phyloP scores from a whole-genome alignment of 2,329 filamentous ascomycete genomes.

The Penicillium polonicum region DNA sequence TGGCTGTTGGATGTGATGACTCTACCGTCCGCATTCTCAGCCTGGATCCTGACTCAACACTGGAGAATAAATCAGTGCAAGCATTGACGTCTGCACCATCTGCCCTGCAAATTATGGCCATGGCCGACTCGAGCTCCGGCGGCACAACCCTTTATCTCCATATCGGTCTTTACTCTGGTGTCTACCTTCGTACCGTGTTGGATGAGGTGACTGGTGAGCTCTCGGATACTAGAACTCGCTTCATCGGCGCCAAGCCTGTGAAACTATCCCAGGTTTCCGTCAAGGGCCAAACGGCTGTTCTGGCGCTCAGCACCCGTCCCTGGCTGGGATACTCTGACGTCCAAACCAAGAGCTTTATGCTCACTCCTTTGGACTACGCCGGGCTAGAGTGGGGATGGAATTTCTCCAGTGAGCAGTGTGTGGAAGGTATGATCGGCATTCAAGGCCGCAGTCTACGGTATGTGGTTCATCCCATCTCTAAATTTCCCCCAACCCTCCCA shows the following conservation, averaged over 20 bases:
- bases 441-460: slow-evolving; percentile 86
- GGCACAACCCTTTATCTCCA: slow-evolving; percentile 90
- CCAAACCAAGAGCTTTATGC: slow-evolving; percentile 81
- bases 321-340: slow-evolving; percentile 94
- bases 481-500: slow-evolving; percentile 11
- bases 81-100: slow-evolving; percentile 88
- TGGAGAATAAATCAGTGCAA: slow-evolving; percentile 93
- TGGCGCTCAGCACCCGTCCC: slow-evolving; percentile 88
- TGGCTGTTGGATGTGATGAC: slow-evolving; percentile 96
- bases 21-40: slow-evolving; percentile 92
- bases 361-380: slow-evolving; percentile 86
- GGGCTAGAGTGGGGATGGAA: slow-evolving; percentile 93
- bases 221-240: slow-evolving; percentile 90
- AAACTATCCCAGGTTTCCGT: slow-evolving; percentile 90
- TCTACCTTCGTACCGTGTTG: slow-evolving; percentile 91
- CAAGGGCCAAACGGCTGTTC: slow-evolving; percentile 76
- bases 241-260: slow-evolving; percentile 86
- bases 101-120: slow-evolving; percentile 85
- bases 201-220: slow-evolving; percentile 95
- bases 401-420: slow-evolving; percentile 91
- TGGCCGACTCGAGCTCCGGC: slow-evolving; percentile 89
- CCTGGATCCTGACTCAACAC: slow-evolving; percentile 81
- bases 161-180: slow-evolving; percentile 91
- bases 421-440: slow-evolving; percentile 91
- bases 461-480: slow-evolving; percentile 35